Evolutionary conservation across 163 green algal species (phyloP), one percentile per base, ranked within the genome.

Genomic region (Chloromonas sp.): DNA sequence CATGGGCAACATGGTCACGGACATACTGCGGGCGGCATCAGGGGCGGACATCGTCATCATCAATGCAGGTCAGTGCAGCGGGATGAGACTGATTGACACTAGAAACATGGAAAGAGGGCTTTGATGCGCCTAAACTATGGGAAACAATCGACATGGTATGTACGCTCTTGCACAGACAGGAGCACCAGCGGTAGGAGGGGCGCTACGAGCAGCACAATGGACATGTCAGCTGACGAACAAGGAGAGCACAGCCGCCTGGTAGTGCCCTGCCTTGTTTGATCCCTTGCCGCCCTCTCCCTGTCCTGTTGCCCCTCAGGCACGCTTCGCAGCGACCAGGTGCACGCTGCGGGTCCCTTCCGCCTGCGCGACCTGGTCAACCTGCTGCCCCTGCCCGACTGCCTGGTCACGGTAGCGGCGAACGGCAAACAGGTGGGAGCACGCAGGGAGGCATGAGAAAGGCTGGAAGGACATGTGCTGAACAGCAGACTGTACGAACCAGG

Each of bases 371-470:
- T 96, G 36, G 81, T 94, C 1, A 81, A 83, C 70, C 94, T 96
- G 79, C 88, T 96, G 58, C 93, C 94, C 14, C 95, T 96, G 92
- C 87, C 93, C n/a, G 94, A 97, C 79, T 88, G 92, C 2, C 91
- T 92, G 1, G 83, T 91, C 5, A 87, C 95, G 74, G 36, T 96
- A 60, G 81, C 91, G 71, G 83, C 89, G 2, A 95, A 83, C 60
- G 93, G 91, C 0, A 61, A 66, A 14, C 88, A 95, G 81, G 36
- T 36, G 36, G 36, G 36, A 36, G 36, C 36, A 36, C 36, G 36
- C 36, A 36, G 36, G 36, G 36, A 36, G 36, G 36, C 36, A 36
- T 36, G 36, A 36, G 36, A 36, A 36, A 36, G 36, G 36, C 36
- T 36, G 36, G 36, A 36, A 36, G 36, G 36, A 36, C 36, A 36